phyloP scores from a whole-genome alignment of 306 rosid species.

The Glycine latifolia region DNA sequence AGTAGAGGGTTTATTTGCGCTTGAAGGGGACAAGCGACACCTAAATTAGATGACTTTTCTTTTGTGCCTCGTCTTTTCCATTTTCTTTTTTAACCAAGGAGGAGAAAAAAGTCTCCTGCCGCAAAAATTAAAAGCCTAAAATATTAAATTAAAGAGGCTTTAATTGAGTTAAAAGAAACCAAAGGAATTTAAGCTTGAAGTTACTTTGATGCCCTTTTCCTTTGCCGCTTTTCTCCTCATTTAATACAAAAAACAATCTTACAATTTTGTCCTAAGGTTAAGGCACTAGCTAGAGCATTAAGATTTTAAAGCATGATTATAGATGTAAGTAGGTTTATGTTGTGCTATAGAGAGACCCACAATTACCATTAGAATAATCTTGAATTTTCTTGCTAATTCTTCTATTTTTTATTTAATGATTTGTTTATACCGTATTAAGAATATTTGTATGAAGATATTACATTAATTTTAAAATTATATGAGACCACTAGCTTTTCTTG shows the following conservation, averaged over 20 bases:
- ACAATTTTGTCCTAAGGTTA: neutral
- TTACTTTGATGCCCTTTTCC: constrained; percentile 52
- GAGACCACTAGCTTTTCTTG: neutral
- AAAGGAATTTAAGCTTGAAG: neutral
- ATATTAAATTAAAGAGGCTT: constrained; percentile 43
- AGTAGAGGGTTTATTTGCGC: constrained; percentile 65
- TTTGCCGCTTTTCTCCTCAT: constrained; percentile 22
- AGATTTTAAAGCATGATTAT: neutral
- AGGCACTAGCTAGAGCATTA: neutral
- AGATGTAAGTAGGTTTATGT: neutral
- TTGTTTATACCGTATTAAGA: no score
- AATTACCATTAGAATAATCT: neutral
- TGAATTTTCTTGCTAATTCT: no score
- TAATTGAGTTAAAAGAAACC: constrained; percentile 32
- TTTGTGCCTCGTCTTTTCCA: neutral
- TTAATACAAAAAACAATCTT: neutral
- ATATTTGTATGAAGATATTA: neutral
- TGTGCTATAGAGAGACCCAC: neutral
- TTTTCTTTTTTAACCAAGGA: neutral
- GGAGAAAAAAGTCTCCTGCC: constrained; percentile 26
- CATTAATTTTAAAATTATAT: neutral
- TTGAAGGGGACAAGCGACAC: constrained; percentile 68
- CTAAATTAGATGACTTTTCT: constrained; percentile 51
- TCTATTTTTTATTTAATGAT: no score
- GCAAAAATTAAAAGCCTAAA: neutral